Evolutionary conservation across 2,329 filamentous ascomycete species (phyloP).

Genomic region (Claviceps humidiphila): DNA sequence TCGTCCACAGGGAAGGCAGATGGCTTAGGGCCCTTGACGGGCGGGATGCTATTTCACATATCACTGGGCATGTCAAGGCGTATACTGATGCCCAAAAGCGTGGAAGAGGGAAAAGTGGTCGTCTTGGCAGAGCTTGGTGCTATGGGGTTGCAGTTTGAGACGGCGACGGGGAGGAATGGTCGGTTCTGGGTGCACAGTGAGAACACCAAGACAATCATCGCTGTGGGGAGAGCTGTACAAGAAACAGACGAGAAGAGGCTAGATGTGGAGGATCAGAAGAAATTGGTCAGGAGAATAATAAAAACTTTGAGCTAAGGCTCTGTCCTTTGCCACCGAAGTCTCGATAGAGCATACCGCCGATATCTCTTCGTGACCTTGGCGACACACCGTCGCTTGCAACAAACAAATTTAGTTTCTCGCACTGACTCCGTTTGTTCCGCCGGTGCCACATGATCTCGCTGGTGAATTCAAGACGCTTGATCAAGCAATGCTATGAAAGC

Average conservation of each 20-base stretch:
- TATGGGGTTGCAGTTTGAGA: conserved; percentile 77
- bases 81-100: conserved; percentile 52
- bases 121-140: conserved; percentile 67
- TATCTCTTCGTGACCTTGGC: no score
- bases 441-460: neutral
- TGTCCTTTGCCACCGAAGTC: neutral
- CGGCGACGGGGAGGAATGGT: conserved; percentile 86
- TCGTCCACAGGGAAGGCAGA: conserved; percentile 77
- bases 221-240: conserved; percentile 64
- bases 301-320: conserved; percentile 38
- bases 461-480: no score
- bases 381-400: neutral
- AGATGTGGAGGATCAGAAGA: conserved; percentile 53
- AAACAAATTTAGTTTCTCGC: neutral
- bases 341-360: no score
- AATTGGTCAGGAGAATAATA: conserved; percentile 52
- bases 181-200: conserved; percentile 83
- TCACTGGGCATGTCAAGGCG: conserved; percentile 72
- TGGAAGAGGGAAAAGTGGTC: conserved; percentile 49
- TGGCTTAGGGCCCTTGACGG: conserved; percentile 68
- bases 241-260: conserved; percentile 61
- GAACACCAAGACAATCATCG: conserved; percentile 56
- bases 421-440: neutral
- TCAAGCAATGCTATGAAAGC: neutral
- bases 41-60: conserved; percentile 76